These are phyloP conservation scores for Yamadazyma atlantica DNA, from an alignment of 1,139 yeast species.

Conservation along the genomic window DNA sequence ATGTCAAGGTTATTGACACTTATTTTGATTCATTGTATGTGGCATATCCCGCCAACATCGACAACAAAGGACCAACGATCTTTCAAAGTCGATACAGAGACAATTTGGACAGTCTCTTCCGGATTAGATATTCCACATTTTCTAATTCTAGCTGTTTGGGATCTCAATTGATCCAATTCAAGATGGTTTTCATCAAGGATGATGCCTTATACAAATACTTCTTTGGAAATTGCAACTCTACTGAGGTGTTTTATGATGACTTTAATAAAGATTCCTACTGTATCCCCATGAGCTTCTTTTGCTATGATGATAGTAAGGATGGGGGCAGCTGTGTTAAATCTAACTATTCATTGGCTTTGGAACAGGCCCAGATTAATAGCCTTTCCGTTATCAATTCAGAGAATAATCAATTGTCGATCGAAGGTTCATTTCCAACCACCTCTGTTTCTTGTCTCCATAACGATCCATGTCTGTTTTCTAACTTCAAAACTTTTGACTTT, in stretches of 20 bases:
- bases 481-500: constrained; percentile 7
- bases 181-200: constrained; percentile 10
- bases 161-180: constrained; percentile 14
- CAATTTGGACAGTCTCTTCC: constrained; percentile 10
- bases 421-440: constrained; percentile 11
- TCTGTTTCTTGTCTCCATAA: constrained; percentile 10
- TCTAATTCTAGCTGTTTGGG: constrained; percentile 12
- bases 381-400: neutral
- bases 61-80: constrained; percentile 3
- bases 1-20: constrained; percentile 12
- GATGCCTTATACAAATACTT: constrained; percentile 12
- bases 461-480: constrained; percentile 10
- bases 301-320: constrained; percentile 5
- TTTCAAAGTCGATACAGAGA: constrained; percentile 10
- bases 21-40: constrained; percentile 12
- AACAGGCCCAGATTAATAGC: constrained; percentile 4
- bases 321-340: constrained; percentile 7
- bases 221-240: constrained; percentile 15
- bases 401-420: constrained; percentile 5
- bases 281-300: constrained; percentile 10
- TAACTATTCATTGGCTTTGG: constrained; percentile 7
- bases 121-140: constrained; percentile 13
- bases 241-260: constrained; percentile 10
- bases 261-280: constrained; percentile 11
- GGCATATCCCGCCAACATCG: constrained; percentile 12